A percentile compares a stretch with the other conserved stretches of the same genome.
Evolutionary conservation across 306 rosid genomes (phyloP).

Genomic region (Cucurbita ficifolia): DNA sequence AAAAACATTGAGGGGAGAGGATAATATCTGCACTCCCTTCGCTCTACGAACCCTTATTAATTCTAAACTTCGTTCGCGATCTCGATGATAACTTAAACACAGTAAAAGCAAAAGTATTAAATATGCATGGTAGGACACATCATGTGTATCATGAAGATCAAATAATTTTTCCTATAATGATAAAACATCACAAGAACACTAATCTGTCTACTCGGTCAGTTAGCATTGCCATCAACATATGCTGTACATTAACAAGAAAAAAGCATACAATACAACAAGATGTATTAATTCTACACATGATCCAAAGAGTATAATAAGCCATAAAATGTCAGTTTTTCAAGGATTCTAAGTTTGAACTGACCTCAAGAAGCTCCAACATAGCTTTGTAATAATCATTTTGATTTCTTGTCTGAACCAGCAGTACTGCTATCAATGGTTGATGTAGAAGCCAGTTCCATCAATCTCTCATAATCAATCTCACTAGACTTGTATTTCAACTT

Average conservation of each 20-base stretch:
- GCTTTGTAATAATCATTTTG: constrained; percentile 4
- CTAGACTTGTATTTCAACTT: constrained; percentile 46
- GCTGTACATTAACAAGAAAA: background rate
- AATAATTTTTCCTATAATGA: background rate
- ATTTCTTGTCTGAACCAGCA: constrained; percentile 25
- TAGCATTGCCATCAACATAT: background rate
- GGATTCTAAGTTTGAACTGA: background rate
- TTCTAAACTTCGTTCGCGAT: too few relatives aligned
- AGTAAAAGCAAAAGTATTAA: background rate
- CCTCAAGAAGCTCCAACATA: background rate
- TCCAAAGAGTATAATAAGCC: background rate
- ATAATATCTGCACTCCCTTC: too few relatives aligned
- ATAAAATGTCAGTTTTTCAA: background rate
- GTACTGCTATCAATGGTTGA: constrained; percentile 15
- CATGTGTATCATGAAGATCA: background rate
- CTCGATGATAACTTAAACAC: background rate
- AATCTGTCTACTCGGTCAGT: background rate
- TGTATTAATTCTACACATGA: background rate
- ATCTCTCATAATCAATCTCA: constrained; percentile 36
- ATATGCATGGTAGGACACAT: background rate
- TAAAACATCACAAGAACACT: background rate
- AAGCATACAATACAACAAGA: constrained; percentile 7
- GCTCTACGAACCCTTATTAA: too few relatives aligned
- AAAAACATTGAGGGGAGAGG: too few relatives aligned
- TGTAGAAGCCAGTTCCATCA: constrained; percentile 35